phyloP scores from a whole-genome alignment of 148 eudicot species.

The Fagopyrum tataricum region DNA sequence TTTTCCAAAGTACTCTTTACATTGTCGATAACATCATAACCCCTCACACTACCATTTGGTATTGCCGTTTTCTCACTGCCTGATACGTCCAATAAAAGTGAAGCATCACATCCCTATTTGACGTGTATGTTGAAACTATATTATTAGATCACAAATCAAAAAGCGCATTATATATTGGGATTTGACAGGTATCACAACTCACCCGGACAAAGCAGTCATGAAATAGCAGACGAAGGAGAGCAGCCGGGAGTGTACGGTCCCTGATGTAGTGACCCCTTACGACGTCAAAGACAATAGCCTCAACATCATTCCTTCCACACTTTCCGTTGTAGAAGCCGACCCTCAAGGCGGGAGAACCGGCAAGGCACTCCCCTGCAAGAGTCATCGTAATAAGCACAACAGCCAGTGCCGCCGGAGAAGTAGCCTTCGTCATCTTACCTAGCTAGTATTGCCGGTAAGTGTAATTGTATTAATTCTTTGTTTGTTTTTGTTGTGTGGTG shows the following conservation, averaged over 20 bases:
- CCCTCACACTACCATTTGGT: background rate
- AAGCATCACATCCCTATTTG: slow-evolving; percentile 53
- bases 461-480: no score
- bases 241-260: no score
- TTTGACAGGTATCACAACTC: background rate
- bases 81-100: slow-evolving; percentile 34
- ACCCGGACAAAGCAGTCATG: slow-evolving; percentile 53
- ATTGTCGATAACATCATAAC: no score
- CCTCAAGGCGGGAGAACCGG: no score
- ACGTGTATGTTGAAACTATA: background rate
- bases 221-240: slow-evolving; percentile 37
- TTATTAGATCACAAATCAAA: no score
- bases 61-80: background rate
- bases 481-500: no score
- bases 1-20: background rate
- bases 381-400: slow-evolving; percentile 22
- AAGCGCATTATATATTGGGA: no score
- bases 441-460: no score
- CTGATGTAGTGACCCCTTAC: no score
- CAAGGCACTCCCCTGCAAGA: slow-evolving; percentile 17
- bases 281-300: no score
- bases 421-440: background rate
- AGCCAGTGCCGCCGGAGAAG: slow-evolving; percentile 9
- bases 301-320: no score
- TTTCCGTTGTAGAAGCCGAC: no score